A percentile compares a stretch with the other conserved stretches of the same genome.
Evolutionary conservation across 441 rosid species (phyloP).

Genomic region (Gossypium gossypioides): DNA sequence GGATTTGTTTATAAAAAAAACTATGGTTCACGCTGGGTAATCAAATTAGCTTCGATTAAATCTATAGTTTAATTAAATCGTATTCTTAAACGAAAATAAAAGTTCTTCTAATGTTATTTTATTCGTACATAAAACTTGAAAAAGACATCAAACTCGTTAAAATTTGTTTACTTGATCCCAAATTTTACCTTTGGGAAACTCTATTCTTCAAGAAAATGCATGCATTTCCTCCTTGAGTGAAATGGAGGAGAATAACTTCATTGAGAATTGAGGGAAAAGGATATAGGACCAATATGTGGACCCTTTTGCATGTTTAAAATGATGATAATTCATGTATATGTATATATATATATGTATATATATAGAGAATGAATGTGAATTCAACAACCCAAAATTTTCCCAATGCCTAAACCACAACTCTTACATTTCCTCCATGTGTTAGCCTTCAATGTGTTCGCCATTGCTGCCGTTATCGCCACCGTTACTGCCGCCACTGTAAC

Average conservation of each 20-base stretch:
- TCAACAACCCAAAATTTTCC: conserved; percentile 1
- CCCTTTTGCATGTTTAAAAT: not conserved
- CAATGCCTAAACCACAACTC: conserved; percentile 23
- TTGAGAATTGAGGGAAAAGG: conserved; percentile 13
- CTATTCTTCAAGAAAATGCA: conserved; percentile 2
- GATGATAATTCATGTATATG: not conserved
- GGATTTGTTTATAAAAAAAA: too few species aligned
- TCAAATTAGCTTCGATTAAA: too few species aligned
- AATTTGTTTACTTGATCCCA: not conserved
- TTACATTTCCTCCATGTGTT: conserved; percentile 15
- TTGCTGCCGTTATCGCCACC: conserved; percentile 11
- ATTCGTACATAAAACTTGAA: too few species aligned
- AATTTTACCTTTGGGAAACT: not conserved
- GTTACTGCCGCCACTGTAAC: conserved; percentile 16
- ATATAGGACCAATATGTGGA: conserved; percentile 19
- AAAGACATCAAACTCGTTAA: too few species aligned
- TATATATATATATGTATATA: not conserved
- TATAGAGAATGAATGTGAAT: conserved; percentile 15
- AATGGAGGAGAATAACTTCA: not conserved
- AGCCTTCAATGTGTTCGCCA: not conserved
- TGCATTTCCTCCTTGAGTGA: not conserved
- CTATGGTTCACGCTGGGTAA: too few species aligned
- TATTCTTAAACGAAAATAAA: too few species aligned
- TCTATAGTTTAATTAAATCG: too few species aligned
- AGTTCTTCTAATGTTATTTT: too few species aligned